Evolutionary conservation across 2,329 filamentous ascomycete genomes (phyloP).

Genomic region (Fonsecaea erecta): DNA sequence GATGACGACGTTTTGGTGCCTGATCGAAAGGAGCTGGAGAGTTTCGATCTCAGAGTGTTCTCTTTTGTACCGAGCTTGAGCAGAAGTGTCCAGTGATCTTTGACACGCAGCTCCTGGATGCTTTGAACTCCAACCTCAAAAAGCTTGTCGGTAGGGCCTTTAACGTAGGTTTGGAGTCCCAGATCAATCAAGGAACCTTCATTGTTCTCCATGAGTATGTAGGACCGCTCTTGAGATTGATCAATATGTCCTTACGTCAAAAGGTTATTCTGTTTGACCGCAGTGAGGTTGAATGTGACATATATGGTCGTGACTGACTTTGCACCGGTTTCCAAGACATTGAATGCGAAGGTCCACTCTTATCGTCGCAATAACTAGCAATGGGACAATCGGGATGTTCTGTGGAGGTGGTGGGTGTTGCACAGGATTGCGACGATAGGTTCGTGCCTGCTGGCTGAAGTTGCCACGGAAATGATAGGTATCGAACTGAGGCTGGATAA

Average conservation of each 20-base stretch:
- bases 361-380: conserved; percentile 21
- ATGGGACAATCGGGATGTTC: not conserved
- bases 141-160: conserved; percentile 14
- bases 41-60: conserved; percentile 22
- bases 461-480: not conserved
- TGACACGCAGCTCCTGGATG: conserved; percentile 8
- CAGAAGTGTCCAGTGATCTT: conserved; percentile 39
- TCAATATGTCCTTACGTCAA: not conserved
- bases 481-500: not conserved
- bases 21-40: conserved; percentile 25
- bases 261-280: conserved; percentile 21
- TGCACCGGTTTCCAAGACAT: conserved; percentile 19
- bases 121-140: conserved; percentile 7
- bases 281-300: conserved; percentile 25
- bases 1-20: conserved; percentile 14
- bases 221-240: conserved; percentile 1
- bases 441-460: not conserved
- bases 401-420: not conserved
- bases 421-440: conserved; percentile 12
- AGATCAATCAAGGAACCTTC: conserved; percentile 19
- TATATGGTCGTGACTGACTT: conserved; percentile 18
- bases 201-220: conserved; percentile 16
- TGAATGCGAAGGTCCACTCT: conserved; percentile 23
- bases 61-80: conserved; percentile 35
- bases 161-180: conserved; percentile 15